These are phyloP conservation scores for Pichia ethanolica DNA, from an alignment of 805 yeast genomes.

Conservation along the genomic window DNA sequence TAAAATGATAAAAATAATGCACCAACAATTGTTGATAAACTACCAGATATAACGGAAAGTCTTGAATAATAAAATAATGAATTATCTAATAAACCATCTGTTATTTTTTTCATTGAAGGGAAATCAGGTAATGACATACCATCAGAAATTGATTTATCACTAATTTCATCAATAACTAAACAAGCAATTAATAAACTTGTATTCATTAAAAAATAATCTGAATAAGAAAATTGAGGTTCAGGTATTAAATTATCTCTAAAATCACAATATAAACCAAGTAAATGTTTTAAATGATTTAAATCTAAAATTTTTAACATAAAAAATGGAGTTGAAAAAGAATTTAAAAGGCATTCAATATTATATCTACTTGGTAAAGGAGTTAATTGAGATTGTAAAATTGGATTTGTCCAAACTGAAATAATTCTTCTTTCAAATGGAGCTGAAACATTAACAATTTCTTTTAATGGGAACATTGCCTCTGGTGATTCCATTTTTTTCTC, in stretches of 20 bases:
- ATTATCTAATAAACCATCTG: conserved; percentile 29
- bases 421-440: conserved; percentile 15
- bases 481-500: conserved; percentile 15
- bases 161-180: conserved; percentile 8
- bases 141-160: not conserved
- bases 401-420: conserved; percentile 29
- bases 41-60: conserved; percentile 42
- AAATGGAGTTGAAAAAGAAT: conserved; percentile 3
- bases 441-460: conserved; percentile 16
- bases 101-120: conserved; percentile 21
- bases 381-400: conserved; percentile 22
- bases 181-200: conserved; percentile 19
- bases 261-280: conserved; percentile 17
- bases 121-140: conserved; percentile 5
- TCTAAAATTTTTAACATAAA: conserved; percentile 5
- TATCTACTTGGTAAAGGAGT: conserved; percentile 27
- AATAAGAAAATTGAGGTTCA: conserved; percentile 20
- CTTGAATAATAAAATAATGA: conserved; percentile 48
- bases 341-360: conserved; percentile 14
- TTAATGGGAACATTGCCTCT: conserved; percentile 18
- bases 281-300: conserved; percentile 2
- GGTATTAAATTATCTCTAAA: conserved; percentile 19
- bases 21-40: conserved; percentile 44
- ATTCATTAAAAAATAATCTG: conserved; percentile 30
- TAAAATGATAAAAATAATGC: conserved; percentile 39